These are phyloP conservation scores for Rhizophlyctis rosea DNA, from an alignment of 192 early-diverging fungal genomes.

Conservation along the genomic window DNA sequence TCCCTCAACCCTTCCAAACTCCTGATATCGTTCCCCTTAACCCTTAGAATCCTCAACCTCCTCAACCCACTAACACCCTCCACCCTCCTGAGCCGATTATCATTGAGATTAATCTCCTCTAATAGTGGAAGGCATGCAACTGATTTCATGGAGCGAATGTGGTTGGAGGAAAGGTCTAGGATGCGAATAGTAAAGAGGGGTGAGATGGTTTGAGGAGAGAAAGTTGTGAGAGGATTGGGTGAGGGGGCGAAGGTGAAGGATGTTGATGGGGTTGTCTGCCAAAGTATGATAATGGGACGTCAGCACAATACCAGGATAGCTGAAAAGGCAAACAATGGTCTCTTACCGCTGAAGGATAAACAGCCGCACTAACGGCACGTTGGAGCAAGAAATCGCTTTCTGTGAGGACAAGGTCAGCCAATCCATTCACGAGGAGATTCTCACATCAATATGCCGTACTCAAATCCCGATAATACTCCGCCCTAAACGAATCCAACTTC, in stretches of 20 bases:
- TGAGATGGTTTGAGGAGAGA: not conserved
- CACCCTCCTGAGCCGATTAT: not conserved
- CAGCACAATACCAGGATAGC: not conserved
- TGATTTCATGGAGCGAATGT: not conserved
- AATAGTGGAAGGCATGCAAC: not conserved
- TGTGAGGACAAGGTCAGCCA: not conserved
- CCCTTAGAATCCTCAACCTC: not conserved
- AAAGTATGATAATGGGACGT: too few relatives aligned
- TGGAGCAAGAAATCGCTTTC: not conserved
- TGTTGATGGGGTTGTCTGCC: not conserved
- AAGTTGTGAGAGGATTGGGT: not conserved
- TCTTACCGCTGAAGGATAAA: not conserved
- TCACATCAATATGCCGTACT: not conserved
- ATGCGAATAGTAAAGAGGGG: not conserved
- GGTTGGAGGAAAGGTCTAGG: not conserved
- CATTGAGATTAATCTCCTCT: not conserved
- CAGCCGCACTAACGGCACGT: too few relatives aligned
- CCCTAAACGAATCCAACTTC: constrained; percentile 51
- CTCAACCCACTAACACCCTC: not conserved
- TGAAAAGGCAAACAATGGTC: not conserved
- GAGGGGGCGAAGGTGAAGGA: not conserved
- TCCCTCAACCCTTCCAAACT: too few relatives aligned
- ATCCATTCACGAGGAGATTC: not conserved
- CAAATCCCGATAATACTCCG: constrained; percentile 45
- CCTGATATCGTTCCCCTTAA: not conserved